A percentile compares a stretch with the other conserved stretches of the same genome.
phyloP scores from a whole-genome alignment of 345 rosid genomes.

The Anastatica hierochuntica region DNA sequence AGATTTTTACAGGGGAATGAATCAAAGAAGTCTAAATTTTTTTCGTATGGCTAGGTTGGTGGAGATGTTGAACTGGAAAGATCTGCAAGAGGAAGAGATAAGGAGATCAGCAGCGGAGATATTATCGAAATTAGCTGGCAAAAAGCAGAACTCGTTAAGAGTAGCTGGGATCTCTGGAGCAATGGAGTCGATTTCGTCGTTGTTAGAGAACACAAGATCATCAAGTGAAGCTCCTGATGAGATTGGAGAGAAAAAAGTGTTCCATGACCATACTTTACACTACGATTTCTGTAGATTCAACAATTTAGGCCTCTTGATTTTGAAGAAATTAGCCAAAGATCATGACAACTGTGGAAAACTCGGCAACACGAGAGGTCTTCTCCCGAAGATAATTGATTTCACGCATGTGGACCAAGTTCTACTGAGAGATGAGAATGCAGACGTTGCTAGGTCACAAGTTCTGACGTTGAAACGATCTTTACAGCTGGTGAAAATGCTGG shows the following conservation, averaged over 20 bases:
- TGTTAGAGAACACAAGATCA: constrained; percentile 49
- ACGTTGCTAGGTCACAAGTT: constrained; percentile 37
- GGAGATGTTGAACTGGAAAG: constrained; percentile 94
- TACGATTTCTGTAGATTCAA: constrained; percentile 69
- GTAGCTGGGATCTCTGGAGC: constrained; percentile 88
- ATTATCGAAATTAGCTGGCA: constrained; percentile 59
- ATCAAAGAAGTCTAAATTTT: not conserved
- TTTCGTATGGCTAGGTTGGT: constrained; percentile 26
- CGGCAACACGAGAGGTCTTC: constrained; percentile 82
- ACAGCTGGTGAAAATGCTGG: constrained; percentile 75
- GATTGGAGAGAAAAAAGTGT: constrained; percentile 53
- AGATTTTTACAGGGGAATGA: not conserved
- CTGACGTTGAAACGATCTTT: constrained; percentile 62
- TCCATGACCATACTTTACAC: constrained; percentile 39
- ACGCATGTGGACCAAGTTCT: constrained; percentile 46
- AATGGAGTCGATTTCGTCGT: constrained; percentile 86
- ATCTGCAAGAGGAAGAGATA: constrained; percentile 72
- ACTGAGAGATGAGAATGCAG: constrained; percentile 38
- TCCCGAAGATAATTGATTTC: constrained; percentile 74
- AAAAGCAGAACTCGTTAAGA: constrained; percentile 72
- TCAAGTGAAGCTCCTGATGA: constrained; percentile 47
- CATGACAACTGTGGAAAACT: constrained; percentile 94
- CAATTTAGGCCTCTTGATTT: constrained; percentile 68
- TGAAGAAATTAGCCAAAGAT: constrained; percentile 75
- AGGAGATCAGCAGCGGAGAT: constrained; percentile 72